Evolutionary conservation across 257 asterid genomes (phyloP), one percentile per base, ranked within the genome.

Genomic region (Ocimum tenuiflorum): DNA sequence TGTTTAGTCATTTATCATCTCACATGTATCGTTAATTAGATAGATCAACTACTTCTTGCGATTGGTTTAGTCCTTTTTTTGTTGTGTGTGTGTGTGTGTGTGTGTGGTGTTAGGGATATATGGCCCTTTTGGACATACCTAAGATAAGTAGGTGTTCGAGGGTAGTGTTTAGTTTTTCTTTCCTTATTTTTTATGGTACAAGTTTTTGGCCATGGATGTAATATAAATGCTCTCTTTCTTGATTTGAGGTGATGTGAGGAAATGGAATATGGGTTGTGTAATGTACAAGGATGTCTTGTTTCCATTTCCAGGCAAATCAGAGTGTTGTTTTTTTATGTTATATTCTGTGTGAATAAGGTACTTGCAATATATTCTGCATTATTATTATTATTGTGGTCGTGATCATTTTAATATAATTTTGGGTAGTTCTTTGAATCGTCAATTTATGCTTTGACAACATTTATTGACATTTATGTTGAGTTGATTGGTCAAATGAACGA

Each of bases 271-370:
- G n/a, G n/a, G n/a, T n/a, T n/a, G n/a, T n/a, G n/a, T n/a, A n/a
- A n/a, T n/a, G n/a, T n/a, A n/a, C n/a, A n/a, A n/a, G n/a, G n/a
- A n/a, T n/a, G n/a, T n/a, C n/a, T n/a, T n/a, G n/a, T n/a, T n/a
- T n/a, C n/a, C n/a, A n/a, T n/a, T n/a, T n/a, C n/a, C n/a, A n/a
- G n/a, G n/a, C n/a, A n/a, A n/a, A n/a, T n/a, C n/a, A n/a, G n/a
- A n/a, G n/a, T n/a, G n/a, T n/a, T n/a, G n/a, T n/a, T n/a, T n/a
- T n/a, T n/a, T n/a, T n/a, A 62, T 52, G 70, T 39, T 41, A 55
- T 55, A 46, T 45, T 53, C 7, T 13, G 63, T 27, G 47, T n/a
- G 60, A 70, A 50, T 60, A 70, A 50, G 50, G 39, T 61, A 51
- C 49, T 42, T 70, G 42, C 15, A 41, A 15, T 46, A 54, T 54